Base-by-base conservation (phyloP, 805 yeast genomes). In the Wickerhamomyces strasburgensis region DNA sequence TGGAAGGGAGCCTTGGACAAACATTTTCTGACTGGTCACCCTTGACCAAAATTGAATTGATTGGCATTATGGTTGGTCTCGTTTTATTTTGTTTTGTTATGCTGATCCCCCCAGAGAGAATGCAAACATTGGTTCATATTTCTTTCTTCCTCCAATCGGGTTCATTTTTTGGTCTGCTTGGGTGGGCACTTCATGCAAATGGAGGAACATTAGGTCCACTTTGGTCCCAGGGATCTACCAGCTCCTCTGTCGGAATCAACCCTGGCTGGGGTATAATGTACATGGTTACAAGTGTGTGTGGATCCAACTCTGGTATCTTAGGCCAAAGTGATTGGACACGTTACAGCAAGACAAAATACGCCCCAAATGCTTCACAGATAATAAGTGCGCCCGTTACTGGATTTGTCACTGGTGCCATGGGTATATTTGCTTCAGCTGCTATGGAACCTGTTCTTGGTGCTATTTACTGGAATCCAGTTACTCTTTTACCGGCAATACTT, bases 21-120 rank as follows among this genome's bases (percentile, higher is more conserved):
- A 29, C 38, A 4, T 37, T 41, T 33, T 37, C 41, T 3, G 41
- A 41, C 33, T 41, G 44, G 44, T 24, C 33, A 24, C 44, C 44
- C 5, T 31, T 41, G 15, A 24, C 30, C 5, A 29, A 27, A 15
- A 31, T 41, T n/a, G 44, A 41, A 37, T 37, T 41, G n/a, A 28
- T 41, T 7, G 25, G 25, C 11, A 11, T 21, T 21, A 21, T 21
- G 7, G 11, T 21, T 21, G 25, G 25, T 8, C 25, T 21, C 7
- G 7, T 21, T 21, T 8, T 21, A 21, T 21, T 21, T 21, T 7
- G 25, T 7, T 21, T 21, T 21, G 25, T 21, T 7, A 21, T 21
- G 25, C 7, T 21, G 25, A 21, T 21, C 11, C 25, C 25, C 7
- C 25, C 25, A 8, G 25, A 21, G 11, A 21, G 11, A 11, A 21